Base-by-base conservation (phyloP, 805 yeast species). In the Myxozyma nipponensis region DNA sequence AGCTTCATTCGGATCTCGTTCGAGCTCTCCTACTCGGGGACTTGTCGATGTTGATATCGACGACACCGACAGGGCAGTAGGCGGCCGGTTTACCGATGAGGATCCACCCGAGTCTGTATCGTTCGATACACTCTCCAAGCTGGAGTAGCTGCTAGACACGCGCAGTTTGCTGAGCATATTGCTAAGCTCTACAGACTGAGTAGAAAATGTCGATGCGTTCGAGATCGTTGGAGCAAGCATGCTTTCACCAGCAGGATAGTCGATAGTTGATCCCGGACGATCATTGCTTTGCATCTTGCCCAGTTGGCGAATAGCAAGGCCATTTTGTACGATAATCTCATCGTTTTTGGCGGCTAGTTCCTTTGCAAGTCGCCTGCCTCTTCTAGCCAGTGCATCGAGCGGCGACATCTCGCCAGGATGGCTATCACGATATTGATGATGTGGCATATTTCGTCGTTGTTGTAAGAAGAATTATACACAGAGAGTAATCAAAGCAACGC, bases 371-470 rank as follows among this genome's bases (percentile, higher is more conserved):
- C 18, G n/a, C 24, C 47, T 26, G 3, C 40, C 47, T 9, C 18
- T 43, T 5, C 13, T 9, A 10, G 41, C 41, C 28, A 44, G 41
- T n/a, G 47, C 47, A 9, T 34, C 47, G 15, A 44, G 35, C 30
- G 47, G 47, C 3, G 47, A 44, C 22, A 28, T 28, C 13, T 28
- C 32, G 13, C 32, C 13, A 9, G 21, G 41, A 2, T 26, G 42
- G 13, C 22, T n/a, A 1, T 36, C 19, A 18, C 24, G 19, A 35
- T 35, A 18, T 35, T 35, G 38, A 10, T 13, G 19, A 6, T 7
- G 19, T 7, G 38, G 38, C 38, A 35, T 35, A 5, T 18, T 35
- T 35, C 19, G 15, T n/a, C 38, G 21, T 6, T 7, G 32, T 13
- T 28, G 32, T 28, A 28, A 28, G 13, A 13, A 28, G 32, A 28